Evolutionary conservation across 2,329 filamentous ascomycete species (phyloP).

Genomic region (Diplodia sapinea): DNA sequence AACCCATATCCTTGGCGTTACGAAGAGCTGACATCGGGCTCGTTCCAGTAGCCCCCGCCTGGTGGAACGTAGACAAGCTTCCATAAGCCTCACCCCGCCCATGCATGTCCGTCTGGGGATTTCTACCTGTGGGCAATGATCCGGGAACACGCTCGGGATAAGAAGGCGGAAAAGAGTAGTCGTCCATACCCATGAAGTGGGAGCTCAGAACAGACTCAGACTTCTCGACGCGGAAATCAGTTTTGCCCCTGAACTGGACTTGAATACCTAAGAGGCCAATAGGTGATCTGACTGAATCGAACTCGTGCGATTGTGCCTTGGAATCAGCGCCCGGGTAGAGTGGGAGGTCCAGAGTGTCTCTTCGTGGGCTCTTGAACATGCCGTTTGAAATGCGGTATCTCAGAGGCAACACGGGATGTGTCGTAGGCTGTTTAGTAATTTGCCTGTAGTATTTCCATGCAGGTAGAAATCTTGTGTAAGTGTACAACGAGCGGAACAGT

Average conservation of each 20-base stretch:
- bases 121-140: conserved; percentile 72
- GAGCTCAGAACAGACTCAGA: conserved; percentile 90
- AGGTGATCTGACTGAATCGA: conserved; percentile 84
- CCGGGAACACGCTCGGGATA: conserved; percentile 70
- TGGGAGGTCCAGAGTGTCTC: conserved; percentile 74
- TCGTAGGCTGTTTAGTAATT: conserved; percentile 70
- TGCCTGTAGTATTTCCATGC: conserved; percentile 84
- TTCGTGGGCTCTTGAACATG: conserved; percentile 57
- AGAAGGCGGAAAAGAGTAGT: conserved; percentile 83
- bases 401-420: conserved; percentile 69
- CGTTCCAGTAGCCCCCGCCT: conserved; percentile 75
- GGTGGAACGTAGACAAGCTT: conserved; percentile 85
- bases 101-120: conserved; percentile 52
- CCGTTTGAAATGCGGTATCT: conserved; percentile 79
- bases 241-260: conserved; percentile 85
- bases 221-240: conserved; percentile 89
- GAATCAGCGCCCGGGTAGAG: conserved; percentile 61
- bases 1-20: conserved; percentile 65
- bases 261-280: conserved; percentile 82
- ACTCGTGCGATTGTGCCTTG: conserved; percentile 76
- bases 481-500: conserved; percentile 86
- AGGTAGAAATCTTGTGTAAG: conserved; percentile 80
- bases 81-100: conserved; percentile 84
- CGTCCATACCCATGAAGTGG: conserved; percentile 88
- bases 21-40: conserved; percentile 86